Percentiles rank a stretch among this genome's conserved stretches.
Evolutionary conservation across 1,284 basidiomycete genomes (phyloP).

Genomic region (Inonotus hispidus): DNA sequence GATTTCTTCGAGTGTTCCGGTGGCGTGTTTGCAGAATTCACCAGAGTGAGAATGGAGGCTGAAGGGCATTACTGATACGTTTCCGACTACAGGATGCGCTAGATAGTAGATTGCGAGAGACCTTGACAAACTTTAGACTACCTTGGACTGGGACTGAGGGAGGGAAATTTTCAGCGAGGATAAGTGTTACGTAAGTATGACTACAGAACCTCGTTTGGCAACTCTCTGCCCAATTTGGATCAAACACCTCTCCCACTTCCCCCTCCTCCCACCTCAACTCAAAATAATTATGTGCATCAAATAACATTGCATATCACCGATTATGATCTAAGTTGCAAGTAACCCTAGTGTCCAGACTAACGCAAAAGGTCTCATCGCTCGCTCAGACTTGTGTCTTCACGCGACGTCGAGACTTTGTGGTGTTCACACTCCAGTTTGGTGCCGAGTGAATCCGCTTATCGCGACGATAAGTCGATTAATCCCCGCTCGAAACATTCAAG

Average conservation of each 20-base stretch:
- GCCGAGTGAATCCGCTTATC: no score
- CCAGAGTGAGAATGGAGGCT: conserved; percentile 96
- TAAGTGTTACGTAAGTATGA: neutral
- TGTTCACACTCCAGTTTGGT: no score
- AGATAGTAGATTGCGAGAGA: neutral
- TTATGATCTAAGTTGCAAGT: no score
- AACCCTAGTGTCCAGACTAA: no score
- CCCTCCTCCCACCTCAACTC: neutral
- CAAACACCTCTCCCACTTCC: neutral
- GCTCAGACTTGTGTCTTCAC: no score
- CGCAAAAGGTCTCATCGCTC: no score
- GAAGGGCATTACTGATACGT: conserved; percentile 59
- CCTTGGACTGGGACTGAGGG: neutral
- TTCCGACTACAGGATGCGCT: no score
- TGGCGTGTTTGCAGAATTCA: conserved; percentile 92
- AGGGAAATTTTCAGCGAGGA: neutral
- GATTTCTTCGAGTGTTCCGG: conserved; percentile 72
- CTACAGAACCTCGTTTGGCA: neutral
- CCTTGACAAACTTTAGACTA: neutral
- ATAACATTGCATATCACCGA: no score
- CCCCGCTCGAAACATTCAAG: neutral
- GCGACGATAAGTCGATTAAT: neutral
- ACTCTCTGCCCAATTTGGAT: neutral
- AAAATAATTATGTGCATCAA: neutral
- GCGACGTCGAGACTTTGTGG: no score